Evolutionary conservation across 345 rosid species (phyloP).

Genomic region (Populus nigra): DNA sequence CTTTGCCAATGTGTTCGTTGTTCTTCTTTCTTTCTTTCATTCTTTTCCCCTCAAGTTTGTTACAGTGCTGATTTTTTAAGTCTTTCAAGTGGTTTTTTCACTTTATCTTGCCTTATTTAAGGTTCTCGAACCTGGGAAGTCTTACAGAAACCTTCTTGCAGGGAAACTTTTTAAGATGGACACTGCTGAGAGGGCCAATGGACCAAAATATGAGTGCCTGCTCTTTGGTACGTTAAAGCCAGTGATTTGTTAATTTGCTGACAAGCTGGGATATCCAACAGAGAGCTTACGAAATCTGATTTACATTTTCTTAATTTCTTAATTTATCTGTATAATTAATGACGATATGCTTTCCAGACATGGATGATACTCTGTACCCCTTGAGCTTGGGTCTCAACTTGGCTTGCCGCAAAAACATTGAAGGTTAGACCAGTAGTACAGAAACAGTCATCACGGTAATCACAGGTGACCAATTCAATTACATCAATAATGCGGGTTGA

Average conservation of each 20-base stretch:
- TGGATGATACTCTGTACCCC: conserved; percentile 91
- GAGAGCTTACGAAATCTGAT: neutral
- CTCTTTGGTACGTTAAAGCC: conserved; percentile 57
- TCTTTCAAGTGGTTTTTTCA: neutral
- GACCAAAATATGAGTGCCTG: conserved; percentile 64
- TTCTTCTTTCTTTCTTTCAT: neutral
- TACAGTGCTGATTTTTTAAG: no score
- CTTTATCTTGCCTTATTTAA: neutral
- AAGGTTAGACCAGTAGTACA: conserved; percentile 44
- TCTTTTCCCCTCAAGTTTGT: neutral
- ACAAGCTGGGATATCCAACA: neutral
- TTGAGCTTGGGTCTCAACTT: conserved; percentile 67
- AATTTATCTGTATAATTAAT: no score
- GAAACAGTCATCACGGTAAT: neutral
- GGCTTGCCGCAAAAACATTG: conserved; percentile 78
- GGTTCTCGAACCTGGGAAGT: neutral
- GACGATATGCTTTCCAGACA: conserved; percentile 41
- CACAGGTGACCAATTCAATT: neutral
- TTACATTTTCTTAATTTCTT: neutral
- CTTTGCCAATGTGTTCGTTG: neutral
- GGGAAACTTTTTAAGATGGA: conserved; percentile 51
- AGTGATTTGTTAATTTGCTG: neutral
- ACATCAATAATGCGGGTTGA: neutral
- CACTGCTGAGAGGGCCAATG: conserved; percentile 32
- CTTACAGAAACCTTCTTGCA: conserved; percentile 16